Percentiles rank a stretch among this genome's conserved stretches.
phyloP scores from a whole-genome alignment of 1,139 yeast genomes.

The Sugiyamaella sp. region DNA sequence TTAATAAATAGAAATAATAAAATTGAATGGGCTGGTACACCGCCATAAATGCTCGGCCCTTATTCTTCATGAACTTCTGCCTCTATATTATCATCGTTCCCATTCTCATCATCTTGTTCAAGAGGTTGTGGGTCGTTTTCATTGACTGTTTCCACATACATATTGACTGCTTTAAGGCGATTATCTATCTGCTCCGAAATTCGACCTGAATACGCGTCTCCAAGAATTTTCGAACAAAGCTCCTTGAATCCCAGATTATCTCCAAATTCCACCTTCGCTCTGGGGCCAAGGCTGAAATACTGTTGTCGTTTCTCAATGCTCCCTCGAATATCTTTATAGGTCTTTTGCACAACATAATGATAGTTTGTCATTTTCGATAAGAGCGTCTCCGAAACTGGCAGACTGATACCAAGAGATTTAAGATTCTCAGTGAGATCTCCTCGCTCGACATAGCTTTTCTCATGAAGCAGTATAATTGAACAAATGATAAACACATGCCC shows the following conservation, averaged over 20 bases:
- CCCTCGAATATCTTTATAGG: neutral
- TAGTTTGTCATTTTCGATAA: constrained; percentile 14
- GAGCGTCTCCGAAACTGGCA: constrained; percentile 2
- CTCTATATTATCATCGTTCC: neutral
- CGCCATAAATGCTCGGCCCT: no score
- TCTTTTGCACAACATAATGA: constrained; percentile 14
- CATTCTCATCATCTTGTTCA: neutral
- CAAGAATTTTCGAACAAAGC: constrained; percentile 13
- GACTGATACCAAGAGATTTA: constrained; percentile 4
- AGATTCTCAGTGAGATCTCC: constrained; percentile 12
- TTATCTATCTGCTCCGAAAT: constrained; percentile 11
- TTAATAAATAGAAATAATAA: constrained; percentile 5
- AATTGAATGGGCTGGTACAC: no score
- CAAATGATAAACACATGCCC: constrained; percentile 24
- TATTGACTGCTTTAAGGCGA: constrained; percentile 5
- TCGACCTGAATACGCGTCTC: neutral
- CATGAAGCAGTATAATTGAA: constrained; percentile 21
- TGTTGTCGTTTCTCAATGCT: constrained; percentile 2
- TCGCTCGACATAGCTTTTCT: constrained; percentile 16
- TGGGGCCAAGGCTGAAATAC: constrained; percentile 20
- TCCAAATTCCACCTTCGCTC: constrained; percentile 19
- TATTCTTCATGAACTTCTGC: neutral
- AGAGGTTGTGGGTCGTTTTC: neutral
- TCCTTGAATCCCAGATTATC: constrained; percentile 14
- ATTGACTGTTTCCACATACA: constrained; percentile 3